Conservation (phyloP, 768 basidiomycete species). For the Baorangia bicolor region DNA sequence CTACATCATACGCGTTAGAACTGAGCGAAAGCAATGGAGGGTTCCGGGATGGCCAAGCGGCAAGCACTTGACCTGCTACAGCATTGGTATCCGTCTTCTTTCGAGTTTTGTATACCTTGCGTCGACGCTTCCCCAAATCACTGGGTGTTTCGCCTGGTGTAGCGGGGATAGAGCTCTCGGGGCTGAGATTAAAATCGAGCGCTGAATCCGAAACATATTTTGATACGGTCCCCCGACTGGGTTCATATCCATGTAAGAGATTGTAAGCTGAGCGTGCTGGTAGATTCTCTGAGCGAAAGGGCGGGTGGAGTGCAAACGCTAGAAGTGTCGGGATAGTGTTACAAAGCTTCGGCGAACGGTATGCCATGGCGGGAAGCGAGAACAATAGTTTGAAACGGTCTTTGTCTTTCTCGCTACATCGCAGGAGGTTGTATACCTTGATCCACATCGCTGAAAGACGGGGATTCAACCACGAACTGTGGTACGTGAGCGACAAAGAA, state of each 20-base stretch:
- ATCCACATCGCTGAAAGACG: constrained; percentile 23
- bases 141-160: neutral
- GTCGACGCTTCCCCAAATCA: neutral
- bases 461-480: constrained; percentile 24
- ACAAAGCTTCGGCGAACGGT: constrained; percentile 5
- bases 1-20: neutral
- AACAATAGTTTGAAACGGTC: constrained; percentile 24
- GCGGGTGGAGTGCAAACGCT: constrained; percentile 25
- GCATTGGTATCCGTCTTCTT: fast-evolving
- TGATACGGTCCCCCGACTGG: neutral
- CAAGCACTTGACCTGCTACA: neutral
- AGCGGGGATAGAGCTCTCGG: neutral
- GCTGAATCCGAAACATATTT: neutral
- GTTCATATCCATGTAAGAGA: neutral
- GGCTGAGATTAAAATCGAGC: neutral
- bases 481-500: constrained; percentile 15
- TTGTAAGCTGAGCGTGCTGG: neutral
- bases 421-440: constrained; percentile 26
- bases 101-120: neutral
- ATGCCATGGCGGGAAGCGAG: constrained; percentile 30
- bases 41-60: neutral
- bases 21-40: neutral
- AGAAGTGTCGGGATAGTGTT: constrained; percentile 27
- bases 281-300: constrained; percentile 5
- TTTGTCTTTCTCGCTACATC: neutral